Evolutionary conservation across 768 basidiomycete genomes (phyloP).

Genomic region (Hygrophoropsis aurantiaca): DNA sequence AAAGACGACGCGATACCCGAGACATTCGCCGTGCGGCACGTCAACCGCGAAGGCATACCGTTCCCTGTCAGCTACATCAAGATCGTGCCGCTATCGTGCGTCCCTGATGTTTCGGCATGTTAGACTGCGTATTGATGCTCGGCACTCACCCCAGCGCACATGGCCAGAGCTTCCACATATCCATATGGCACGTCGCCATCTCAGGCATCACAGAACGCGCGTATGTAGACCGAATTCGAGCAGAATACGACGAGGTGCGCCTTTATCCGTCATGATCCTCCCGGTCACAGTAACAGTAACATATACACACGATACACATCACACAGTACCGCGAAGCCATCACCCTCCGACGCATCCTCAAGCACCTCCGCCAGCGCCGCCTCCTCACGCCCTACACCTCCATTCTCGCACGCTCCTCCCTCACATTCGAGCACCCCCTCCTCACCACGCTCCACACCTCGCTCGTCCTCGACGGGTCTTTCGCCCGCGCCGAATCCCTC

Average conservation of each 20-base stretch:
- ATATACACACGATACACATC: too few species aligned
- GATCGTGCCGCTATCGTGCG: slow-evolving; percentile 74
- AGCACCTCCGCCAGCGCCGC: slow-evolving; percentile 76
- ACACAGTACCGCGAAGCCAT: slow-evolving; percentile 64
- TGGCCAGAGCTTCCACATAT: slow-evolving; percentile 71
- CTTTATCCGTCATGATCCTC: neutral
- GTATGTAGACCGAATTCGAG: slow-evolving; percentile 55
- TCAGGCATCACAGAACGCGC: slow-evolving; percentile 55
- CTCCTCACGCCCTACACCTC: slow-evolving; percentile 63
- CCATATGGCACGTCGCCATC: slow-evolving; percentile 74
- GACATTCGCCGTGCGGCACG: slow-evolving; percentile 57
- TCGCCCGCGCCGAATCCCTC: slow-evolving; percentile 54
- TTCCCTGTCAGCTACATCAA: slow-evolving; percentile 73
- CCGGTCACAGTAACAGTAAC: neutral
- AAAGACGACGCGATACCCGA: slow-evolving; percentile 68
- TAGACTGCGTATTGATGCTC: too few species aligned
- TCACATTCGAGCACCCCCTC: slow-evolving; percentile 69
- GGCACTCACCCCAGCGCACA: slow-evolving; percentile 58
- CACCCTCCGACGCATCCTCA: slow-evolving; percentile 66
- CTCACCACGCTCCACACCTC: slow-evolving; percentile 62
- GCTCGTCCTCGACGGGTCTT: slow-evolving; percentile 68
- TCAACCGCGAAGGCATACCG: slow-evolving; percentile 53
- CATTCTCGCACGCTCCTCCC: slow-evolving; percentile 52
- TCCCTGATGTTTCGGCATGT: slow-evolving; percentile 2
- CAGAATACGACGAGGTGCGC: slow-evolving; percentile 63